Evolutionary conservation across 345 rosid species (phyloP), one percentile per base, ranked within the genome.

Genomic region (Lepidium sativum): DNA sequence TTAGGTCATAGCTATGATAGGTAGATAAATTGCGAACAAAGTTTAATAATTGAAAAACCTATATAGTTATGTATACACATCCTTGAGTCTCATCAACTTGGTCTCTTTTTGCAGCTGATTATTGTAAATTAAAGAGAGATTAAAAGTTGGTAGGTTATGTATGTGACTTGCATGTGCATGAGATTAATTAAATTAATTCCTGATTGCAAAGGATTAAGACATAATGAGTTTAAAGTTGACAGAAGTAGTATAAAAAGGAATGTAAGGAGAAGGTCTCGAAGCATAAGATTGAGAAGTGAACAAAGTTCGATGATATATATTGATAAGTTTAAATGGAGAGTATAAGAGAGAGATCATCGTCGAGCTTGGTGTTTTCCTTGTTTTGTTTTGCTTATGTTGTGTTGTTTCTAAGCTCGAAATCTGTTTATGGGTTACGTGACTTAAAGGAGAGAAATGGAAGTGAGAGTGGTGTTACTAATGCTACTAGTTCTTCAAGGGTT

Each of bases 391-490:
- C 40, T 54, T 70, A 9, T 70, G 8, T 29, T 70, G 33, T 44
- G 38, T 56, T 65, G 48, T 31, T 61, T 32, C 54, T 73, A 38
- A 54, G 78, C 74, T 58, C 78, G 16, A 56, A 67, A 39, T 62
- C 58, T 48, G 80, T 71, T 65, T 6, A 56, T 63, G 87, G 80
- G 58, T 54, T 64, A 52, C 71, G 68, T 56, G 67, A 74, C 54
- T 42, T 48, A 31, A 74, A 67, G 29, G 73, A 63, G 45, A 64
- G 48, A 66, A 71, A 57, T 49, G 59, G 38, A 27, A 64, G 18
- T 42, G 63, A 45, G 57, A 70, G 44, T 45, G 17, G 9, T n/a
- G 54, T 34, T 20, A 21, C 18, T 15, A 44, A 41, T 45, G 63
- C 32, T 61, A 34, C 38, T 69, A 52, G 23, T 8, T 25, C 58